phyloP scores from a whole-genome alignment of 2,329 filamentous ascomycete genomes.

The Monosporascus sp. region DNA sequence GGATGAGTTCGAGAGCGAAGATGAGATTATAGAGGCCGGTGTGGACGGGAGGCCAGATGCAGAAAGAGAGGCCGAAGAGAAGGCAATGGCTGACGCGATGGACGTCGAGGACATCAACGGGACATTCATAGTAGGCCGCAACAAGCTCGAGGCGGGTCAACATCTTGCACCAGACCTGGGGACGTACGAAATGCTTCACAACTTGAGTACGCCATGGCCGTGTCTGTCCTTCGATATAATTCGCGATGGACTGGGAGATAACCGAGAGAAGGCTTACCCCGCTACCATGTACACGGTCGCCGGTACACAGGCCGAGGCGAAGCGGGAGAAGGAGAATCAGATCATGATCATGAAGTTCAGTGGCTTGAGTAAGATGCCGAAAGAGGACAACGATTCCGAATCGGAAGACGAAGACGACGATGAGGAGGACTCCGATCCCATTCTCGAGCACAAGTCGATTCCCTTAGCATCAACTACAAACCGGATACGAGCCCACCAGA shows the following conservation, averaged over 20 bases:
- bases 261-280: slow-evolving; percentile 80
- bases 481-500: slow-evolving; percentile 83
- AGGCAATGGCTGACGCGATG: slow-evolving; percentile 69
- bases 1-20: slow-evolving; percentile 81
- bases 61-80: slow-evolving; percentile 86
- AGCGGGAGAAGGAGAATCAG: slow-evolving; percentile 78
- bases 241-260: slow-evolving; percentile 78
- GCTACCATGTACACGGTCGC: slow-evolving; percentile 93
- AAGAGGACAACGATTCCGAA: slow-evolving; percentile 61
- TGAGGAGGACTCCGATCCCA: slow-evolving; percentile 76
- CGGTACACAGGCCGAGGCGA: slow-evolving; percentile 83
- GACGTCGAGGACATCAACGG: slow-evolving; percentile 70
- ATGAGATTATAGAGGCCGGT: slow-evolving; percentile 90
- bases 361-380: slow-evolving; percentile 82
- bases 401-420: slow-evolving; percentile 67
- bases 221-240: slow-evolving; percentile 95
- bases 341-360: slow-evolving; percentile 96
- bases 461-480: slow-evolving; percentile 86
- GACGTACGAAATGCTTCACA: slow-evolving; percentile 98
- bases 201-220: slow-evolving; percentile 89
- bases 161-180: slow-evolving; percentile 85
- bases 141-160: slow-evolving; percentile 86
- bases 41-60: slow-evolving; percentile 90
- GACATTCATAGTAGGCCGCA: slow-evolving; percentile 92
- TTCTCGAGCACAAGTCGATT: slow-evolving; percentile 88